Conservation (phyloP, 1,284 basidiomycete genomes). For the Rhizopogon parksii region DNA sequence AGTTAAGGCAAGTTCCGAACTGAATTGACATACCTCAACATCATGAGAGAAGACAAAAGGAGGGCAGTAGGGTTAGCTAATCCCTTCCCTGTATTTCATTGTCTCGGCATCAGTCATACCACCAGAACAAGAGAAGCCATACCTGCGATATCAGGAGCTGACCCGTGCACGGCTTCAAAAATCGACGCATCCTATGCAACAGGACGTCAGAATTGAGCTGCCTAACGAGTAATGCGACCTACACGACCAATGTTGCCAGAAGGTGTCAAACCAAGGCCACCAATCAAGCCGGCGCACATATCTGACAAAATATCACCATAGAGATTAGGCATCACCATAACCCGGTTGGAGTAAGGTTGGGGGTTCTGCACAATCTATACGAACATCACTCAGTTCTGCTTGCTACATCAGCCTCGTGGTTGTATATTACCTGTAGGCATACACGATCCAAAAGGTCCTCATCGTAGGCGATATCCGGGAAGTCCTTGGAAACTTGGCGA, state of each 20-base stretch:
- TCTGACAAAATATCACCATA: constrained; percentile 98
- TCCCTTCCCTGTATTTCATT: constrained; percentile 68
- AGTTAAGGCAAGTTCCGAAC: constrained; percentile 2
- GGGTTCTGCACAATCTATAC: constrained; percentile 88
- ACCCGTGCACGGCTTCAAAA: constrained; percentile 99
- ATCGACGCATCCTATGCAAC: constrained; percentile 85
- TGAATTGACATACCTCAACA: constrained; percentile 66
- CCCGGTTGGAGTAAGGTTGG: constrained; percentile 88
- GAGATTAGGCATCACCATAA: constrained; percentile 99
- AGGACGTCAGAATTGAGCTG: constrained; percentile 9
- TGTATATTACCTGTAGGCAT: constrained; percentile 71
- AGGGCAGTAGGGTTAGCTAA: constrained; percentile 98
- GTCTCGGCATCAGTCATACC: constrained; percentile 5
- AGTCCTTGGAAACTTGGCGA: constrained; percentile 94
- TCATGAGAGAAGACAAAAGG: constrained; percentile 93
- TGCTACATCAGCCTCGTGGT: not conserved
- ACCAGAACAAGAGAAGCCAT: constrained; percentile 16
- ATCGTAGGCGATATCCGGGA: constrained; percentile 90
- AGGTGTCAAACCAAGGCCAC: constrained; percentile 94
- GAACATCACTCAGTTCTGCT: constrained; percentile 4
- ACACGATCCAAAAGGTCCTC: constrained; percentile 97
- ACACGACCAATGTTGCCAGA: constrained; percentile 97
- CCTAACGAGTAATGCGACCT: constrained; percentile 25
- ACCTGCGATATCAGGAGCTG: constrained; percentile 84
- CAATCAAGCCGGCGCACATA: constrained; percentile 98